phyloP scores from a whole-genome alignment of 2,329 filamentous ascomycete genomes.

The Aureobasidium lini region DNA sequence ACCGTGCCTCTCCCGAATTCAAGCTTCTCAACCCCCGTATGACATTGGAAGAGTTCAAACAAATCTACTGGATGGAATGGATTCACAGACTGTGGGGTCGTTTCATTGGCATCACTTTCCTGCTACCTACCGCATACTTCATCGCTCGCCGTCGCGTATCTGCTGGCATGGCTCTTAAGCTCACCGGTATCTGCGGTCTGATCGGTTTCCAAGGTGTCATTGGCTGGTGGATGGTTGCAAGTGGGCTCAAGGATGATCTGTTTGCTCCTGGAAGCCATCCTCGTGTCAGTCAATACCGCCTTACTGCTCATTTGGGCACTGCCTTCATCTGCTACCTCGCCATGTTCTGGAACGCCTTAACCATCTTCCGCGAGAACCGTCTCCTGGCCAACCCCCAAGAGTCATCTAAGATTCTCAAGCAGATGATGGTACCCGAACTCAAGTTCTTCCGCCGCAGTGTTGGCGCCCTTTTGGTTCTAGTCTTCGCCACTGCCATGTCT shows the following conservation, averaged over 20 bases:
- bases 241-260: constrained; percentile 87
- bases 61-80: constrained; percentile 99
- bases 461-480: constrained; percentile 61
- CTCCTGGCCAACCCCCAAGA: constrained; percentile 62
- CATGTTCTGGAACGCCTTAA: constrained; percentile 86
- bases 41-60: constrained; percentile 89
- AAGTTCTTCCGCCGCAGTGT: constrained; percentile 66
- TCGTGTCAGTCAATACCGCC: constrained; percentile 86
- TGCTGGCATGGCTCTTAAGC: constrained; percentile 64
- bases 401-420: constrained; percentile 45
- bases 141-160: constrained; percentile 73
- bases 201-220: constrained; percentile 94
- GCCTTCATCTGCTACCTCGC: constrained; percentile 90
- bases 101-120: constrained; percentile 81
- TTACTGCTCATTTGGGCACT: constrained; percentile 80
- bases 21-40: constrained; percentile 87
- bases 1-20: constrained; percentile 88
- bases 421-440: constrained; percentile 60
- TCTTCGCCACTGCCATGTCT: constrained; percentile 88
- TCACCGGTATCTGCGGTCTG: constrained; percentile 75
- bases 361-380: constrained; percentile 69
- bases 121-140: constrained; percentile 83
- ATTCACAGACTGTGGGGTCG: constrained; percentile 90
- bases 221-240: constrained; percentile 99
- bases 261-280: constrained; percentile 87